Base-by-base conservation (phyloP, 371 early-diverging fungal genomes). In the Blakeslea trispora region DNA sequence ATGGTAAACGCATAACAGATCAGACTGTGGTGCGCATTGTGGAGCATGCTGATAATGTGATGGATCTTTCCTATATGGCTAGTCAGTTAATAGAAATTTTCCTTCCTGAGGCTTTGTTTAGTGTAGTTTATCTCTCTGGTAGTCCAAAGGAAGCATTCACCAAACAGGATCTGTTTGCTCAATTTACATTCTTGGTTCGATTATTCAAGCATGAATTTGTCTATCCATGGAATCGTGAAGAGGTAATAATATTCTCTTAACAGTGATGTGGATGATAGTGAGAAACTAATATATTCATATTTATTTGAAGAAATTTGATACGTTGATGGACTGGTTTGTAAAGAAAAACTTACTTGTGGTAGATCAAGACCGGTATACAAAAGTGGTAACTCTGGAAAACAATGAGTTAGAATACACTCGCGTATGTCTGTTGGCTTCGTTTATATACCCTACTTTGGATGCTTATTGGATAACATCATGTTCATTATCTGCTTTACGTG, bases 401-500 rank as follows among this genome's bases (percentile, higher is more conserved):
- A 64, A 74, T 24, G 63, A 64, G 32, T 43, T 45, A 1, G 69
- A 66, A 22, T 67, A 74, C 55, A 70, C 55, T 7, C 69, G 63
- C 21, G 67, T 76, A 9, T 76, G 71, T 55, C 49, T 79, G n/a
- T 35, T 76, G 11, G 80, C 75, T 11, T 79, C 80, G 1, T 67
- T 79, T 11, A 53, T 78, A 32, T 76, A 79, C 48, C 80, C 80
- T 0, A 76, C 72, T 0, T 45, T 79, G 21, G 80, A 79, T 54
- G 79, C 79, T 10, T 76, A 76, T 39, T 79, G 80, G 80, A 74
- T 79, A 31, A 76, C 80, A 0, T 72, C 77, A 0, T 79, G 80
- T 37, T 79, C 80, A 0, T 59, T 79, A 18, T 79, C 80, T 1
- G 80, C 77, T 1, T 51, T 79, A 10, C 72, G 74, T n/a, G 75